phyloP scores from a whole-genome alignment of 2,329 filamentous ascomycete species.

The Paraconiothyrium brasiliense region DNA sequence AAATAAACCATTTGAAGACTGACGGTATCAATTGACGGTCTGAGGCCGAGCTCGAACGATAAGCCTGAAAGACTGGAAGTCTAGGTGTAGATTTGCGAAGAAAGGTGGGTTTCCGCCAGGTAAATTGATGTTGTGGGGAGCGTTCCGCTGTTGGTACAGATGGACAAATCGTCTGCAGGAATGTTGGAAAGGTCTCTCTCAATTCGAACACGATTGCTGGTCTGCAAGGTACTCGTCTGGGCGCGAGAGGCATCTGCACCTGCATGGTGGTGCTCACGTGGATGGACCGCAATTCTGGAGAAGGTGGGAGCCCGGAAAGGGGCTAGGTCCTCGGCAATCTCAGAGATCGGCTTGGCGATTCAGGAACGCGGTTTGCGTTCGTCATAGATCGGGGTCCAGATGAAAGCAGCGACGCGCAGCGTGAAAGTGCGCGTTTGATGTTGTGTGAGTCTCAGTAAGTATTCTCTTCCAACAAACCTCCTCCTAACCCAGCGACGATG shows the following conservation, averaged over 20 bases:
- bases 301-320: neutral
- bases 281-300: neutral
- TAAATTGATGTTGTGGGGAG: too few relatives aligned
- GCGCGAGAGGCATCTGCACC: neutral
- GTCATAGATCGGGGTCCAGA: slow-evolving; percentile 14
- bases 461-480: neutral
- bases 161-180: too few relatives aligned
- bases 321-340: slow-evolving; percentile 15
- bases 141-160: too few relatives aligned
- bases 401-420: neutral
- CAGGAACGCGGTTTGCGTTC: slow-evolving; percentile 7
- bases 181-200: too few relatives aligned
- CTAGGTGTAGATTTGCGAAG: too few relatives aligned
- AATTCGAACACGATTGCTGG: too few relatives aligned
- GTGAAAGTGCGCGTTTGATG: neutral
- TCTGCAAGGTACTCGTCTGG: too few relatives aligned
- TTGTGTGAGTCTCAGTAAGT: neutral
- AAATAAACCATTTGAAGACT: too few relatives aligned
- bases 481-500: slow-evolving; percentile 27
- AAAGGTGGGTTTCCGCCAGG: too few relatives aligned
- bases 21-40: too few relatives aligned
- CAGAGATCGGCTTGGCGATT: slow-evolving; percentile 14
- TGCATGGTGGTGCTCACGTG: neutral
- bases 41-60: neutral
- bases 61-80: too few relatives aligned